Conservation (phyloP, 2,329 filamentous ascomycete genomes). For the Sarocladiaceae sp. region DNA sequence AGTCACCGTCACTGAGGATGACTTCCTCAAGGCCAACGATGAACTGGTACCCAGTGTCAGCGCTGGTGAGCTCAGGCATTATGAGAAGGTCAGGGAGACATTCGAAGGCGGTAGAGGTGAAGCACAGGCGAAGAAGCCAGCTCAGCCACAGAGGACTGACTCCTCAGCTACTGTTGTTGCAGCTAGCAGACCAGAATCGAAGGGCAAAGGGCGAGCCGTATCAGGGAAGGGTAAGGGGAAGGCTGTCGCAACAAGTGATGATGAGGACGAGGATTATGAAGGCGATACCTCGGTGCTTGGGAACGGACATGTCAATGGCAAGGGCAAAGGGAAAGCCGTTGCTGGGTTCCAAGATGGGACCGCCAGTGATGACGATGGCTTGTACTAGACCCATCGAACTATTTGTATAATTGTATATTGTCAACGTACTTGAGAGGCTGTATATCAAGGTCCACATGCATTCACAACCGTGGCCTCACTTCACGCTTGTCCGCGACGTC, state of each 20-base stretch:
- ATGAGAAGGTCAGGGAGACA: slow-evolving; percentile 73
- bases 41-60: slow-evolving; percentile 95
- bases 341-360: slow-evolving; percentile 48
- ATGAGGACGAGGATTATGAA: slow-evolving; percentile 28
- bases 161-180: slow-evolving; percentile 18
- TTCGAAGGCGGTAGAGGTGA: slow-evolving; percentile 64
- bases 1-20: slow-evolving; percentile 83
- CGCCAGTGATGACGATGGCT: slow-evolving; percentile 52
- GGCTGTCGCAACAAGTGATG: slow-evolving; percentile 25
- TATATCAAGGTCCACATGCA: too few species aligned
- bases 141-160: background rate
- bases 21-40: slow-evolving; percentile 53
- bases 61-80: slow-evolving; percentile 86
- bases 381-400: slow-evolving; percentile 40
- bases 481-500: too few species aligned
- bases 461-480: too few species aligned
- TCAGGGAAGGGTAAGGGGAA: slow-evolving; percentile 30
- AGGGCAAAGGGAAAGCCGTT: slow-evolving; percentile 54
- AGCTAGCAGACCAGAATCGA: slow-evolving; percentile 30
- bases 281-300: slow-evolving; percentile 27
- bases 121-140: slow-evolving; percentile 34
- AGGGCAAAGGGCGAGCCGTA: slow-evolving; percentile 28
- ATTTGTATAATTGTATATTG: too few species aligned
- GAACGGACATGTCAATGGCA: slow-evolving; percentile 21
- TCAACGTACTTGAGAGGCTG: too few species aligned